Evolutionary conservation across 2,329 filamentous ascomycete species (phyloP), one percentile per base, ranked within the genome.

Genomic region (Xylaria sp.): DNA sequence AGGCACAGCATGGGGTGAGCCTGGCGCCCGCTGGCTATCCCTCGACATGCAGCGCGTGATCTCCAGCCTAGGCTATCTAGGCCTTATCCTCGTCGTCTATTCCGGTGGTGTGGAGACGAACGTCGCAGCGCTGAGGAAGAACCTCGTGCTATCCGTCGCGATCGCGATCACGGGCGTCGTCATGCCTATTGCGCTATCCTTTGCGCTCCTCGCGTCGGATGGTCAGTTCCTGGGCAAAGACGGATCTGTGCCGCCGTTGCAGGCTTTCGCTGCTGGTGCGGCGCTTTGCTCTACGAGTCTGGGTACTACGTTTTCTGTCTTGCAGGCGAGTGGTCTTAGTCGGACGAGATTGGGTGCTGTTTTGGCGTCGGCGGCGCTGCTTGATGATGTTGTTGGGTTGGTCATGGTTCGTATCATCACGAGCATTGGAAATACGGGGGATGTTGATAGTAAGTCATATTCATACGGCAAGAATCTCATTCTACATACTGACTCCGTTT

Each of bases 331-430:
- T 19, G 78, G 78, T 0, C 72, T 80, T 2, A 70, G 70, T 1
- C 65, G 71, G 1, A 78, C 78, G 1, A 74, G 79, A 6, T 69
- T 82, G 4, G 80, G 90, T 75, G 59, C 84, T 74, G 82, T 94
- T 0, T 78, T 92, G 0, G 83, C 83, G 2, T 86, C 83, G 60
- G 89, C 89, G 0, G 90, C 90, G 0, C 90, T 94, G 83, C 83
- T 94, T 75, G 90, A 94, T 69, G 90, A 94, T 73, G 86, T 93
- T 0, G 81, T 90, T 1, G 89, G 89, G 0, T 75, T 93, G 8
- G 83, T 92, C 6, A 88, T 93, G 83, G 87, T 91, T 0, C 84
- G 90, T 65, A 81, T 93, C 51, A 87, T 94, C 19, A 83, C 87
- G 0, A 86, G 85, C 52, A 76, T 93, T 0, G 87, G 72, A 57